Evolutionary conservation across 176 grass and related monocot genomes (phyloP).

Genomic region (Alloteropsis semialata): DNA sequence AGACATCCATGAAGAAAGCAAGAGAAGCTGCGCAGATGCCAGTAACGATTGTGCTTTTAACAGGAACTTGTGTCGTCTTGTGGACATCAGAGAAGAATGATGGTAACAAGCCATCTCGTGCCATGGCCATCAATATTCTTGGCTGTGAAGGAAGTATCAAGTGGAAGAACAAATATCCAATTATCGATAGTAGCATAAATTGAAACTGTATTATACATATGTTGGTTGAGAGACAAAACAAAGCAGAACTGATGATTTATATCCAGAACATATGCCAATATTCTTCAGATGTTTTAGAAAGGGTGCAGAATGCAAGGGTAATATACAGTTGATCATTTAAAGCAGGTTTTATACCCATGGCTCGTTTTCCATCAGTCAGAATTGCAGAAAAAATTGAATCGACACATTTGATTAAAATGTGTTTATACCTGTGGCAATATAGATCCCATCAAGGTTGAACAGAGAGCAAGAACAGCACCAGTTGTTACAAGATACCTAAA

Average conservation of each 20-base stretch:
- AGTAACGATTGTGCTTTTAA: slow-evolving; percentile 84
- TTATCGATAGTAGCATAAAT: not conserved
- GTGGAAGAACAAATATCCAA: not conserved
- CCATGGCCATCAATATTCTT: slow-evolving; percentile 93
- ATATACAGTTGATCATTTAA: not conserved
- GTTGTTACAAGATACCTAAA: slow-evolving; percentile 71
- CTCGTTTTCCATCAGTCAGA: not conserved
- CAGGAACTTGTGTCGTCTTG: slow-evolving; percentile 69
- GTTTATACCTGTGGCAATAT: slow-evolving; percentile 71
- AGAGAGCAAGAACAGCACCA: slow-evolving; percentile 84
- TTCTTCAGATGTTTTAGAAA: not conserved
- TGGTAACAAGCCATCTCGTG: slow-evolving; percentile 72
- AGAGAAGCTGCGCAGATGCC: slow-evolving; percentile 68
- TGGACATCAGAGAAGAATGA: slow-evolving; percentile 78
- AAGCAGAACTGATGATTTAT: not conserved
- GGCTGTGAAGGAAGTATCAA: slow-evolving; percentile 50
- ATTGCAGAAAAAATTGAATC: not conserved
- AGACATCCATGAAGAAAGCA: slow-evolving; percentile 89
- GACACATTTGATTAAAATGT: not conserved
- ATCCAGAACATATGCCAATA: not conserved
- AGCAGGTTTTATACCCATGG: not conserved
- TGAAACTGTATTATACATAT: not conserved
- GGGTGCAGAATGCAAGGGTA: not conserved
- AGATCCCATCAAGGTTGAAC: slow-evolving; percentile 73
- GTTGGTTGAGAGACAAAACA: not conserved